Evolutionary conservation across 257 asterid species (phyloP).

Genomic region (Solanum chmielewskii): DNA sequence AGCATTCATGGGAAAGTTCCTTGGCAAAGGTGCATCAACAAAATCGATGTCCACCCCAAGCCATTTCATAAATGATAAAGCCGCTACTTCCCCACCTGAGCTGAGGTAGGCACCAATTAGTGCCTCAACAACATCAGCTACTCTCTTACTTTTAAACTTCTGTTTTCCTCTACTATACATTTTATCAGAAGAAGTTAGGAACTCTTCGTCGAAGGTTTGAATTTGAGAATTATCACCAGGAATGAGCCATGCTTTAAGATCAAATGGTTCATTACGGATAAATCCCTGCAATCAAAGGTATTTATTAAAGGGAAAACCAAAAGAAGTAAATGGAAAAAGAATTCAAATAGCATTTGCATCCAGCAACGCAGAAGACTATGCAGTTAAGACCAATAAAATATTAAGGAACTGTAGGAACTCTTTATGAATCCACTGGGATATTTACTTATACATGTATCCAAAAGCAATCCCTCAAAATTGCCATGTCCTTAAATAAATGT

Average conservation of each 20-base stretch:
- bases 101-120: constrained; percentile 68
- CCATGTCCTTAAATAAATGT: neutral
- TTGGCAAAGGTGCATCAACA: constrained; percentile 19
- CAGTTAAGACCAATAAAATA: neutral
- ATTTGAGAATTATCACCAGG: constrained; percentile 39
- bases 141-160: constrained; percentile 34
- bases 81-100: constrained; percentile 55
- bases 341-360: neutral
- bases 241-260: constrained; percentile 58
- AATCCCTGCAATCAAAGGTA: constrained; percentile 49
- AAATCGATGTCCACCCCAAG: constrained; percentile 50
- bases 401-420: neutral
- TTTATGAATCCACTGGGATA: neutral
- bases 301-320: neutral
- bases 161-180: constrained; percentile 24
- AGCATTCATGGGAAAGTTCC: constrained; percentile 29
- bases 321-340: neutral
- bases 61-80: constrained; percentile 65
- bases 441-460: neutral
- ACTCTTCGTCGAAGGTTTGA: constrained; percentile 17
- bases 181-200: constrained; percentile 14
- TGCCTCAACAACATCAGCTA: constrained; percentile 84
- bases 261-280: constrained; percentile 64
- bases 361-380: constrained; percentile 20
- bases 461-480: neutral